Conservation (phyloP, 768 basidiomycete genomes). For the Dictyophora rubrovolvata region DNA sequence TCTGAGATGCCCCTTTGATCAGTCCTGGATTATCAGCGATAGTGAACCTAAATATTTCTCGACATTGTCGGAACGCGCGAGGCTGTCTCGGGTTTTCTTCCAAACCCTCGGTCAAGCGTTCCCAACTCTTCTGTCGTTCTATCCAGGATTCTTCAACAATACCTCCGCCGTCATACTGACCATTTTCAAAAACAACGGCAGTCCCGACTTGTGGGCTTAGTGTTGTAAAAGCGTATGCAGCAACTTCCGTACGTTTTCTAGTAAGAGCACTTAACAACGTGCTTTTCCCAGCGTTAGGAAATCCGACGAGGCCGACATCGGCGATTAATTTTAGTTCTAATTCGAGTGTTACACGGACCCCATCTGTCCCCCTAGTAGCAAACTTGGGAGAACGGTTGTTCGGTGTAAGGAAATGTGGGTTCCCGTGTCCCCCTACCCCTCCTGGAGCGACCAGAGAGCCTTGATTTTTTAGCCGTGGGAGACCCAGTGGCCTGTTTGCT, state of each 20-base stretch:
- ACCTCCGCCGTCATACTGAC: conserved; percentile 36
- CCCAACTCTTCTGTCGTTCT: conserved; percentile 9
- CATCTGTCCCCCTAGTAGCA: conserved; percentile 67
- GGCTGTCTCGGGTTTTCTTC: conserved; percentile 9
- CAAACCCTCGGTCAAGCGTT: conserved; percentile 7
- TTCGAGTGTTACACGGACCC: conserved; percentile 70
- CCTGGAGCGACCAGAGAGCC: conserved; percentile 55
- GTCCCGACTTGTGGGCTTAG: conserved; percentile 90
- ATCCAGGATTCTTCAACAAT: conserved; percentile 14
- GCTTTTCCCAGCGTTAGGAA: conserved; percentile 93
- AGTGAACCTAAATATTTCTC: conserved; percentile 80
- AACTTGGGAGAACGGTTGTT: conserved; percentile 76
- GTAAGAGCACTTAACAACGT: conserved; percentile 86
- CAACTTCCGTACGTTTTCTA: conserved; percentile 76
- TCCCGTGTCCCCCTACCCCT: conserved; percentile 76
- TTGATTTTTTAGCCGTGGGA: conserved; percentile 35
- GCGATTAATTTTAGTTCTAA: conserved; percentile 91
- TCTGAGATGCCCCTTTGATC: conserved; percentile 72
- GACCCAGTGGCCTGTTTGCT: conserved; percentile 49
- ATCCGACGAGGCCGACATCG: conserved; percentile 91
- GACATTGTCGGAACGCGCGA: not conserved
- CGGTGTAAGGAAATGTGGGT: conserved; percentile 70
- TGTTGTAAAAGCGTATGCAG: conserved; percentile 90
- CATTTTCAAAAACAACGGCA: conserved; percentile 65
- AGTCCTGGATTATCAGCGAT: conserved; percentile 97